Evolutionary conservation across 768 basidiomycete genomes (phyloP).

Genomic region (Serendipita sp.): DNA sequence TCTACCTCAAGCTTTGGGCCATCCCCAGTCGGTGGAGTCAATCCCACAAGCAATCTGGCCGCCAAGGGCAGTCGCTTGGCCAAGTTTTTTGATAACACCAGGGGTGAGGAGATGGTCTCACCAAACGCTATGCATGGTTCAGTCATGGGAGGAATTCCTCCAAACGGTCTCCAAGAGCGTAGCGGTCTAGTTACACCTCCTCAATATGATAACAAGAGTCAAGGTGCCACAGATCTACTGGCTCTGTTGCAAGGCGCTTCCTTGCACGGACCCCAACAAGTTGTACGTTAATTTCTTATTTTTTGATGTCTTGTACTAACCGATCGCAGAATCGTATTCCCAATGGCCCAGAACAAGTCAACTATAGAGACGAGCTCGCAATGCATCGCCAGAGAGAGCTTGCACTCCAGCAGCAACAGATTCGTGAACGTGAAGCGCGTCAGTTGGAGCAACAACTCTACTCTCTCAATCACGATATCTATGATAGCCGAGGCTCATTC

Average conservation of each 20-base stretch:
- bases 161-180: background rate
- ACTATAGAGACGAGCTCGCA: background rate
- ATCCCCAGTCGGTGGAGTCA: background rate
- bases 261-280: background rate
- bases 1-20: background rate
- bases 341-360: background rate
- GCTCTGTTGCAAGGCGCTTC: background rate
- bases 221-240: background rate
- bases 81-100: conserved; percentile 3
- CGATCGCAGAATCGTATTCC: background rate
- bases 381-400: background rate
- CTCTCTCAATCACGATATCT: background rate
- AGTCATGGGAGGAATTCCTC: background rate
- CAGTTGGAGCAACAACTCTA: background rate
- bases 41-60: background rate
- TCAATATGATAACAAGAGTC: conserved; percentile 2
- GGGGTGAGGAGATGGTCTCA: background rate
- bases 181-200: background rate
- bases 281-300: background rate
- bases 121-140: background rate
- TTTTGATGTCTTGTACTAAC: background rate
- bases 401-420: background rate
- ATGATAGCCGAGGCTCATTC: background rate
- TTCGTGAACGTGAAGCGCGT: conserved; percentile 1
- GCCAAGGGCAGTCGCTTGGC: background rate